Evolutionary conservation across 2,329 filamentous ascomycete species (phyloP), one percentile per base, ranked within the genome.

Genomic region (Tothia fuscella): DNA sequence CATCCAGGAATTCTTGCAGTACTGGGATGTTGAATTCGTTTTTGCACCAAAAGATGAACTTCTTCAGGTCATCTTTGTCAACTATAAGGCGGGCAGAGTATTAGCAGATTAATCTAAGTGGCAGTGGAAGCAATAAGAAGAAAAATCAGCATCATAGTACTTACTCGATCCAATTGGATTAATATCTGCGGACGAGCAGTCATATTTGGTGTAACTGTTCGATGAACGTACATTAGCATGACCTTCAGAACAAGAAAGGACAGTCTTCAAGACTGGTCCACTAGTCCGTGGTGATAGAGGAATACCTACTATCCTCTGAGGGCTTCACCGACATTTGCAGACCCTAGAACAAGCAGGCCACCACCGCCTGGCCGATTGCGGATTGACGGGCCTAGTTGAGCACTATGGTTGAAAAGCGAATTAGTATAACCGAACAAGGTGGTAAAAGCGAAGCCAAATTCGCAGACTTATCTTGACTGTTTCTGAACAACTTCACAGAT

Each of bases 121-220:
- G 60, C 19, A 67, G 62, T 14, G 14, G 34, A 41, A 25, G 49
- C 61, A 28, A 71, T n/a, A n/a, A n/a, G n/a, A n/a, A n/a, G n/a
- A n/a, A n/a, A n/a, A n/a, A n/a, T n/a, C n/a, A n/a, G n/a, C n/a
- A n/a, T n/a, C n/a, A n/a, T n/a, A n/a, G n/a, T n/a, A n/a, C n/a
- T n/a, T n/a, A n/a, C n/a, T 70, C 5, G 67, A 68, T 13, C 74
- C 77, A 38, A 81, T 78, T 3, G 78, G 78, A 50, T 80, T 62
- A 47, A 62, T 63, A 50, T 67, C 64, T 13, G 66, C 66, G n/a
- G 56, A 61, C 6, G 53, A 59, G 51, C 70, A 74, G 54, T 83
- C 80, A 52, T 83, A 83, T 58, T 84, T 83, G n/a, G 80, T 84
- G 55, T 83, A 78, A 16, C 68, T 65, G 53, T 52, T 53, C 50